Base-by-base conservation (phyloP, 805 yeast species). In the Cephaloascus albidus region DNA sequence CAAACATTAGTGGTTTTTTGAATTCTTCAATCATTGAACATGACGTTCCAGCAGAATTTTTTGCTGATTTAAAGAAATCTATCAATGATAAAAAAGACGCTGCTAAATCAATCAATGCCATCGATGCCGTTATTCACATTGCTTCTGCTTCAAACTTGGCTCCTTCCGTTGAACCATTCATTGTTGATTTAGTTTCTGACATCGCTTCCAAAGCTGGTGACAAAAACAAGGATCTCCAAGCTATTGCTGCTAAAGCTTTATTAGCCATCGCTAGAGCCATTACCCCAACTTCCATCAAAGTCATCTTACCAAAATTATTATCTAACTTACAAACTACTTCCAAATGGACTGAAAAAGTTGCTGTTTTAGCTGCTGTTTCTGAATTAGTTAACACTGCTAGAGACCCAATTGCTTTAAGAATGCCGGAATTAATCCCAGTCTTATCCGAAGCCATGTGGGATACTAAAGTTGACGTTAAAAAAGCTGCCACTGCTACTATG, bases 381-480 rank as follows among this genome's bases (percentile, higher is more conserved):
- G 78, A 78, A 53, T 75, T 90, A 60, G 98, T 93, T 56, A 95
- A 86, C 63, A 76, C 87, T 54, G 96, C 98, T 56, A 90, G 89
- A 70, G 84, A 71, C 57, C 99, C 89, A 78, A 75, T 93, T 54
- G 96, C 98, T 55, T 78, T 93, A 60, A 88, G 98, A 80, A 93
- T 93, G 97, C 96, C 97, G 60, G 97, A 93, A 78, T 81, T 93
- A 67, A 90, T 93, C 60, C 98, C 99, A 69, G 93, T 83, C 53
- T 75, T 93, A 59, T 93, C 98, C 56, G 99, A 93, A 77, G 87
- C 97, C 59, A 93, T 93, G 97, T 93, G 99, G 99, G 98, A 93
- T 73, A 93, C 99, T 72, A 93, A 93, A 82, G 76, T 78, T 71
- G 97, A 93, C 63, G 98, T 93, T 64, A 93, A 93, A 83, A 78